Evolutionary conservation across 2,329 filamentous ascomycete genomes (phyloP).

Genomic region (Paraphaeosphaeria sporulosa): DNA sequence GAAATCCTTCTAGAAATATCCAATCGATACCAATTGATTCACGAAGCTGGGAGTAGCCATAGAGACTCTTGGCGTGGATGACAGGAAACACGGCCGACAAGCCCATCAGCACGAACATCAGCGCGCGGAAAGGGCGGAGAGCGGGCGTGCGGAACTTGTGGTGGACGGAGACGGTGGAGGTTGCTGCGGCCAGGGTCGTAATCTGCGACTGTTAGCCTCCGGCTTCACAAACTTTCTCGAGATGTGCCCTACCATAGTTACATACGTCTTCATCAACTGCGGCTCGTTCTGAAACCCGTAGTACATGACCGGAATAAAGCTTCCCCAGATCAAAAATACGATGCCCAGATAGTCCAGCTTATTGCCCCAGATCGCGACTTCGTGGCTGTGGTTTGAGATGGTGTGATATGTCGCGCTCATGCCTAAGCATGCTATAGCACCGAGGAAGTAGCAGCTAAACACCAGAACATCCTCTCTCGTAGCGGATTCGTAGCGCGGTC

Average conservation of each 20-base stretch:
- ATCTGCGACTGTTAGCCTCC: slow-evolving; percentile 64
- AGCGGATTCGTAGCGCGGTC: slow-evolving; percentile 44
- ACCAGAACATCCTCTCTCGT: slow-evolving; percentile 46
- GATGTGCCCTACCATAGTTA: slow-evolving; percentile 67
- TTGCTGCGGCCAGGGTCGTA: slow-evolving; percentile 76
- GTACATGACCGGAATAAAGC: slow-evolving; percentile 82
- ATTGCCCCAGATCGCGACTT: slow-evolving; percentile 83
- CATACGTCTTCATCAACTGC: slow-evolving; percentile 72
- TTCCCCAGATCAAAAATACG: slow-evolving; percentile 88
- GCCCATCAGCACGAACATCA: slow-evolving; percentile 90
- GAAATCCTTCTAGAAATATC: slow-evolving; percentile 77
- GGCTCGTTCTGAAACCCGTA: slow-evolving; percentile 68
- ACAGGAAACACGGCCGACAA: slow-evolving; percentile 84
- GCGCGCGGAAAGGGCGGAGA: slow-evolving; percentile 84
- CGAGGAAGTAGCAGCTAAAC: slow-evolving; percentile 50
- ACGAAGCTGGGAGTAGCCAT: slow-evolving; percentile 72
- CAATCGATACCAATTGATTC: slow-evolving; percentile 80
- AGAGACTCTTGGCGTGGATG: slow-evolving; percentile 74
- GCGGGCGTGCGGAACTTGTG: slow-evolving; percentile 83
- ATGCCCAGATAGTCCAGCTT: slow-evolving; percentile 96
- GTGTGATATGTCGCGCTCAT: slow-evolving; percentile 78
- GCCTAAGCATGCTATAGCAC: slow-evolving; percentile 54
- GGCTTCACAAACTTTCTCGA: background rate
- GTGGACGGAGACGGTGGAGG: slow-evolving; percentile 77
- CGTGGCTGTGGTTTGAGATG: slow-evolving; percentile 81